These are phyloP conservation scores for Nemania serpens DNA, from an alignment of 2,329 filamentous ascomycete species.

Conservation along the genomic window DNA sequence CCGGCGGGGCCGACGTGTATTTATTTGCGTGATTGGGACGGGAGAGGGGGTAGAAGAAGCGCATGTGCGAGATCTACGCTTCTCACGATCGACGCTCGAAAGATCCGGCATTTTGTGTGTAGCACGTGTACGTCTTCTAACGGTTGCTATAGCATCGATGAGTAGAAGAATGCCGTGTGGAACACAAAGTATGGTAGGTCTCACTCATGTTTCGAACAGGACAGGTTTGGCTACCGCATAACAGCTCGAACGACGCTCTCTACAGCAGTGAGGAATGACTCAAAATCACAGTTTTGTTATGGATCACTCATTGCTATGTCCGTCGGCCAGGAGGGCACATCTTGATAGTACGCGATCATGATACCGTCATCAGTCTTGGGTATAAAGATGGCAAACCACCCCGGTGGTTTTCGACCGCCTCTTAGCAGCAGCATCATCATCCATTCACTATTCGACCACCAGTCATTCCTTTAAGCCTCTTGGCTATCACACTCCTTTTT, in stretches of 20 bases:
- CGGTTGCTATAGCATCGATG: background rate
- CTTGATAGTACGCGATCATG: slow-evolving; percentile 32
- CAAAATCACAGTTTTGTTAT: slow-evolving; percentile 34
- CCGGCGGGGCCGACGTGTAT: no score
- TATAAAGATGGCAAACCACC: slow-evolving; percentile 37
- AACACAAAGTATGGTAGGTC: slow-evolving; percentile 25
- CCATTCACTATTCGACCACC: slow-evolving; percentile 25
- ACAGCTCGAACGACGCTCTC: slow-evolving; percentile 9
- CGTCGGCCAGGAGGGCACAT: slow-evolving; percentile 8
- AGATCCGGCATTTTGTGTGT: background rate
- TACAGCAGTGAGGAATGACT: slow-evolving; percentile 37
- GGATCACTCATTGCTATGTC: slow-evolving; percentile 26
- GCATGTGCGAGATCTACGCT: no score
- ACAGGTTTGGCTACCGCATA: slow-evolving; percentile 24
- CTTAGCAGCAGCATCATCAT: slow-evolving; percentile 26
- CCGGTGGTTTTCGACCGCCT: slow-evolving; percentile 11
- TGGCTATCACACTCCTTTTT: slow-evolving; percentile 32
- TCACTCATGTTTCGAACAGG: slow-evolving; percentile 30
- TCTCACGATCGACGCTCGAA: no score
- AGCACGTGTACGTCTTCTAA: background rate
- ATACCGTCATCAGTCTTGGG: slow-evolving; percentile 37
- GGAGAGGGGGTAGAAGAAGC: no score
- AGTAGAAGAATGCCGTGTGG: slow-evolving; percentile 2
- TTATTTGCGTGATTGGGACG: no score
- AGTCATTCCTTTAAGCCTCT: slow-evolving; percentile 38